These are phyloP conservation scores for Botryosphaeria agaves DNA, from an alignment of 2,329 filamentous ascomycete genomes.

Conservation along the genomic window DNA sequence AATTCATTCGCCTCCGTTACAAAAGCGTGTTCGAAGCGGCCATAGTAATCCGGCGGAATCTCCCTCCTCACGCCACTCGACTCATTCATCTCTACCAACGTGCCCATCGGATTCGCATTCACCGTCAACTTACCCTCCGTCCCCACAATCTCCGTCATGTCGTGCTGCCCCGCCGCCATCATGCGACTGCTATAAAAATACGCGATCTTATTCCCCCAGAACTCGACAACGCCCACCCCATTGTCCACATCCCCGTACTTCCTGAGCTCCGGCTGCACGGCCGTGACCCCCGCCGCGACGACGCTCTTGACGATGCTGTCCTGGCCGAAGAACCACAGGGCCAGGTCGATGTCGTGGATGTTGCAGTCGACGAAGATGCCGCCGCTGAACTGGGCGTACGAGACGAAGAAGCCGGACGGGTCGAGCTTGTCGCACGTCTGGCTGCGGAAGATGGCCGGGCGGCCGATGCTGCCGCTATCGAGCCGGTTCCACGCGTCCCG, in stretches of 20 bases:
- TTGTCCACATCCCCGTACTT: slow-evolving; percentile 45
- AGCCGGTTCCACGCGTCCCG: slow-evolving; percentile 38
- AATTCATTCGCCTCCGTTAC: slow-evolving; percentile 48
- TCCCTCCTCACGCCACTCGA: slow-evolving; percentile 36
- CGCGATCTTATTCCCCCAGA: slow-evolving; percentile 44
- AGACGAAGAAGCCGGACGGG: slow-evolving; percentile 48
- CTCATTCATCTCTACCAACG: slow-evolving; percentile 39
- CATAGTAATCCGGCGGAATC: slow-evolving; percentile 45
- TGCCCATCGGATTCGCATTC: slow-evolving; percentile 38
- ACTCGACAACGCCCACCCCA: slow-evolving; percentile 47
- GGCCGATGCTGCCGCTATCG: slow-evolving; percentile 37
- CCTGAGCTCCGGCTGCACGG: slow-evolving; percentile 38
- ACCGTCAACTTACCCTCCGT: slow-evolving; percentile 46
- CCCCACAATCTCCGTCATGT: slow-evolving; percentile 49
- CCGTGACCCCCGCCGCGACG: slow-evolving; percentile 38
- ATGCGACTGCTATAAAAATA: slow-evolving; percentile 47
- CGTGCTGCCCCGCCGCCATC: slow-evolving; percentile 52
- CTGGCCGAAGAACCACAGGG: slow-evolving; percentile 45
- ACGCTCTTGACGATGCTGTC: slow-evolving; percentile 37
- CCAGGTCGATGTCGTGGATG: slow-evolving; percentile 52
- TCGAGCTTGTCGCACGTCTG: slow-evolving; percentile 53
- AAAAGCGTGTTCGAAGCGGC: slow-evolving; percentile 44
- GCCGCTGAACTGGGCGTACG: slow-evolving; percentile 46
- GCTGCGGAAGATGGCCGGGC: slow-evolving; percentile 41
- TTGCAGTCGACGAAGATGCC: slow-evolving; percentile 57